phyloP scores from a whole-genome alignment of 805 yeast species.

The Pichia thaimueangensis region DNA sequence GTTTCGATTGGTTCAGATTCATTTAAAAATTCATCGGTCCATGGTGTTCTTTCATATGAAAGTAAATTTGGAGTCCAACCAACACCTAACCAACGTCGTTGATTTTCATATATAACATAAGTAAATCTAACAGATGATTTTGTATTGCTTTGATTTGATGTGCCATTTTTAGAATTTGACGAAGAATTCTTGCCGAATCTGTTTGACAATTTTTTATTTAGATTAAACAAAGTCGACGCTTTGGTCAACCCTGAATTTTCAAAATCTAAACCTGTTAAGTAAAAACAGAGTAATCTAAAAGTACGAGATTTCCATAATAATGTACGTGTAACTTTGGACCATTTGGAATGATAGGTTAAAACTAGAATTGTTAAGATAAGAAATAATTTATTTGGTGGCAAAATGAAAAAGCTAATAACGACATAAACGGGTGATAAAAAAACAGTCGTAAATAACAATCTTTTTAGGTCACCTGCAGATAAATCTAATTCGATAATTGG shows the following conservation, averaged over 20 bases:
- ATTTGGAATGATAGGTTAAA: constrained; percentile 80
- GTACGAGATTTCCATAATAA: constrained; percentile 78
- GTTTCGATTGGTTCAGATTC: constrained; percentile 72
- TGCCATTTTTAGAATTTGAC: constrained; percentile 5
- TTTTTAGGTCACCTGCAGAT: constrained; percentile 69
- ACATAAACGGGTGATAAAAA: constrained; percentile 83
- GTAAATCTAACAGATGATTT: constrained; percentile 65
- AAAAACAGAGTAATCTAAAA: constrained; percentile 66
- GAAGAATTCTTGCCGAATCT: constrained; percentile 22
- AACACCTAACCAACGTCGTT: constrained; percentile 94
- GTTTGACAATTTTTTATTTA: constrained; percentile 43
- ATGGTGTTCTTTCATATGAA: constrained; percentile 88
- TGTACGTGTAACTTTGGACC: constrained; percentile 76
- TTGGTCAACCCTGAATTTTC: constrained; percentile 29
- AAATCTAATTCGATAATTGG: constrained; percentile 77
- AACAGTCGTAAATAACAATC: constrained; percentile 76
- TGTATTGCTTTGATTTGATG: constrained; percentile 6
- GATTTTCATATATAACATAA: constrained; percentile 88
- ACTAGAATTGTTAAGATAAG: constrained; percentile 52
- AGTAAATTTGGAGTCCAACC: constrained; percentile 95
- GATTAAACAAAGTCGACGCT: constrained; percentile 38
- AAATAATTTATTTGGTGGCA: constrained; percentile 65
- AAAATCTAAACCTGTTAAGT: constrained; percentile 82
- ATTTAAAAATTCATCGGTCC: constrained; percentile 95
- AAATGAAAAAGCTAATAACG: constrained; percentile 55